Evolutionary conservation across 805 yeast species (phyloP).

Genomic region (Torulaspora gathmanii): DNA sequence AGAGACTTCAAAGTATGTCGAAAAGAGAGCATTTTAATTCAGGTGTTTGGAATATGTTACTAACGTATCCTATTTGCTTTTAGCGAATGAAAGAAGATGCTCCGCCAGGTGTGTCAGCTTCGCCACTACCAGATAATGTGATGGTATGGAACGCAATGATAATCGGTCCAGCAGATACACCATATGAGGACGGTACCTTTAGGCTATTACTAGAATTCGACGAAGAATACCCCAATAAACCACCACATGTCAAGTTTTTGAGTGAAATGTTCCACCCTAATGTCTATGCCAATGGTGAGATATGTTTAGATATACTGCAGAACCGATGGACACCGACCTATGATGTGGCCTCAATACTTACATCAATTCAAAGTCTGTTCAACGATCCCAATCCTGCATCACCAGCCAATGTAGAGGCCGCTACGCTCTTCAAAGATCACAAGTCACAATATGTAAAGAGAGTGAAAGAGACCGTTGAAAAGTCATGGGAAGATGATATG

Average conservation of each 20-base stretch:
- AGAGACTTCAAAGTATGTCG: conserved; percentile 82
- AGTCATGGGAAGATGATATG: conserved; percentile 84
- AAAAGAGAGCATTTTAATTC: background rate
- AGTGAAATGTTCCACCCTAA: conserved; percentile 98
- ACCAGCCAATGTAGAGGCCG: conserved; percentile 98
- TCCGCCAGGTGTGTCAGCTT: conserved; percentile 96
- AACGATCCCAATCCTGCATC: conserved; percentile 96
- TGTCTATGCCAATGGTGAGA: conserved; percentile 91
- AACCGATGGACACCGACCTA: conserved; percentile 98
- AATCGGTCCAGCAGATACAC: conserved; percentile 96
- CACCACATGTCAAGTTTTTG: conserved; percentile 86
- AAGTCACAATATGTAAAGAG: conserved; percentile 86
- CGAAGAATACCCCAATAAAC: conserved; percentile 96
- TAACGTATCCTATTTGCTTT: conserved; percentile 10
- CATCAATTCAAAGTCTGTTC: conserved; percentile 84
- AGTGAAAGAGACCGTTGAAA: conserved; percentile 92
- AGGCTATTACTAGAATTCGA: conserved; percentile 81
- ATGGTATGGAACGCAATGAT: conserved; percentile 98
- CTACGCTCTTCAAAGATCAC: conserved; percentile 91
- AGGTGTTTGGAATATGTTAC: conserved; percentile 8
- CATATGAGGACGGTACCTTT: conserved; percentile 97
- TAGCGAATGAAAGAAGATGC: conserved; percentile 96
- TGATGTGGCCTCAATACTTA: conserved; percentile 91
- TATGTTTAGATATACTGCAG: conserved; percentile 91
- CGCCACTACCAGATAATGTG: conserved; percentile 94